Percentiles rank a stretch among this genome's conserved stretches.
Evolutionary conservation across 148 eudicot species (phyloP).

Genomic region (Nepenthes gracilis): DNA sequence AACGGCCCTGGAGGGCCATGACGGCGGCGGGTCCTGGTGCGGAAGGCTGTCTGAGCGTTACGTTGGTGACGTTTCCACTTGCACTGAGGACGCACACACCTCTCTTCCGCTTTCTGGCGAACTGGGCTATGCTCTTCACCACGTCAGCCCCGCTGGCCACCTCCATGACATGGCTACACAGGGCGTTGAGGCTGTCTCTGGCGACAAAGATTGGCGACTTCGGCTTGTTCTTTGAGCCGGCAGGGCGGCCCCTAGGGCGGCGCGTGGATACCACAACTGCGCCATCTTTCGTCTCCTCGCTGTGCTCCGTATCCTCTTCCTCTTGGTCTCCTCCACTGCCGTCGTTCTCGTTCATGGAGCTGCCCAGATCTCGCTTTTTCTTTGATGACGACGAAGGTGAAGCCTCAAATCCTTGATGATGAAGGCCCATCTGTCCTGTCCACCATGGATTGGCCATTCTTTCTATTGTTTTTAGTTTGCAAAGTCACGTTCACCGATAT

Average conservation of each 20-base stretch:
- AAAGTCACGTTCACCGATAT: too few relatives aligned
- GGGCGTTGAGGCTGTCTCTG: constrained; percentile 36
- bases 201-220: constrained; percentile 41
- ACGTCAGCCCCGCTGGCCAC: constrained; percentile 38
- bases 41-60: constrained; percentile 33
- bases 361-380: background rate
- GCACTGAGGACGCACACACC: constrained; percentile 45
- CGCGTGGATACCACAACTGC: constrained; percentile 13
- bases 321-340: constrained; percentile 14
- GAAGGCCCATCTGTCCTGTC: background rate
- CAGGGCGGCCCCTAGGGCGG: constrained; percentile 52
- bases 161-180: constrained; percentile 51
- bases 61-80: constrained; percentile 34
- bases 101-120: constrained; percentile 30
- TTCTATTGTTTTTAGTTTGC: background rate
- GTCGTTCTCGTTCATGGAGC: background rate
- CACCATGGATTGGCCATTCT: background rate
- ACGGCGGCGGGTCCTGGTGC: constrained; percentile 16
- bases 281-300: constrained; percentile 1
- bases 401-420: background rate
- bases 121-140: constrained; percentile 35
- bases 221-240: constrained; percentile 54
- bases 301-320: constrained; percentile 10
- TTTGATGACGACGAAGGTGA: background rate
- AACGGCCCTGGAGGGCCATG: constrained; percentile 39